Conservation (phyloP, 345 rosid species). For the Clausena lansium region DNA sequence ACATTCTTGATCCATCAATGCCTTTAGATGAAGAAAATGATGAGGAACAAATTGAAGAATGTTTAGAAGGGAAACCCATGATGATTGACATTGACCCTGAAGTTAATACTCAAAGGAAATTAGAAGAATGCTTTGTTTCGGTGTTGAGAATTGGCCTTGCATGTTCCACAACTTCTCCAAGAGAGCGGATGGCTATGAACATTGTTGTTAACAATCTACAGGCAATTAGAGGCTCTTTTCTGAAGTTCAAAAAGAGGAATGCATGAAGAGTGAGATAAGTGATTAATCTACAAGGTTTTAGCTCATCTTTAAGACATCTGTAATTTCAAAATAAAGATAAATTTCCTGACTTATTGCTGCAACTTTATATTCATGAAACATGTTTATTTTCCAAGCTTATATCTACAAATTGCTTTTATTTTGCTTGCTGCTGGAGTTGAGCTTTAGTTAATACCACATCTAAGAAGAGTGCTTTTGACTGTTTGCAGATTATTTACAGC, state of each 20-base stretch:
- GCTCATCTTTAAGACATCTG: not conserved
- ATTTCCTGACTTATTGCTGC: not conserved
- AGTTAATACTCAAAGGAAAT: not conserved
- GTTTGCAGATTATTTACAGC: slow-evolving; percentile 13
- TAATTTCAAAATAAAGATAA: not conserved
- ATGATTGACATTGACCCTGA: not conserved
- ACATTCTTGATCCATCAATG: slow-evolving; percentile 22
- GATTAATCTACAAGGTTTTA: not conserved
- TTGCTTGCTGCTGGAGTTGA: not conserved
- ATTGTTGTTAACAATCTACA: slow-evolving; percentile 20
- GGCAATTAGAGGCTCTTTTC: slow-evolving; percentile 16
- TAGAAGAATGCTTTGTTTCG: slow-evolving; percentile 22
- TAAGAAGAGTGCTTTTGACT: slow-evolving; percentile 21
- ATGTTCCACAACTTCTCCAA: slow-evolving; percentile 17
- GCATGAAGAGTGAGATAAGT: not conserved
- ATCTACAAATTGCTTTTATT: not conserved
- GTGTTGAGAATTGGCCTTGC: slow-evolving; percentile 22
- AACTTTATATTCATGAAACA: not conserved
- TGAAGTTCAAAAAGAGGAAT: not conserved
- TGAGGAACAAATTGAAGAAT: not conserved
- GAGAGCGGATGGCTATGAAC: slow-evolving; percentile 13
- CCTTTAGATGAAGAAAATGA: slow-evolving; percentile 7
- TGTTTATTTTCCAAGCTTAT: not conserved
- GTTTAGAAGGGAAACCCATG: slow-evolving; percentile 1
- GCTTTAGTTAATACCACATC: not conserved